Percentiles rank a stretch among this genome's conserved stretches.
phyloP scores from a whole-genome alignment of 2,329 filamentous ascomycete genomes.

The Alternaria infectoria region DNA sequence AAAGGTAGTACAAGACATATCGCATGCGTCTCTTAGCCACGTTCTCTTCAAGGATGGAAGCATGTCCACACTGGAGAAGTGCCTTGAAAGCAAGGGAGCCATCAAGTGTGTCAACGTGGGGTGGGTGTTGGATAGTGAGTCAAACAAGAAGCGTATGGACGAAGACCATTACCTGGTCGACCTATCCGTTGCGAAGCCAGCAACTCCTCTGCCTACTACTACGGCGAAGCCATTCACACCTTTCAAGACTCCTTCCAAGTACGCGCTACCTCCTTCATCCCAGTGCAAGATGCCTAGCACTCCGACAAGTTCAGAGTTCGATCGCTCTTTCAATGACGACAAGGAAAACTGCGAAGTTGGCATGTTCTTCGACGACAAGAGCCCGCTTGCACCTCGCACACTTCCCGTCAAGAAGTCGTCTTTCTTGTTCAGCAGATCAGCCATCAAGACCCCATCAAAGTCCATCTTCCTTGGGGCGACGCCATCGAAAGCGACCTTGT shows the following conservation, averaged over 20 bases:
- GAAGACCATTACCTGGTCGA: slow-evolving; percentile 43
- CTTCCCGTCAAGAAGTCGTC: slow-evolving; percentile 33
- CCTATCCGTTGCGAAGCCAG: slow-evolving; percentile 29
- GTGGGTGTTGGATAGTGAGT: slow-evolving; percentile 75
- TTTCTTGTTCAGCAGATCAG: slow-evolving; percentile 47
- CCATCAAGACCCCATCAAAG: slow-evolving; percentile 61
- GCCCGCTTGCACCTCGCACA: slow-evolving; percentile 48
- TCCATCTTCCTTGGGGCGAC: slow-evolving; percentile 43
- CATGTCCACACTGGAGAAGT: slow-evolving; percentile 80
- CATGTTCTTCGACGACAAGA: slow-evolving; percentile 51
- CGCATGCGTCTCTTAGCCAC: slow-evolving; percentile 81
- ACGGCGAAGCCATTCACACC: slow-evolving; percentile 37
- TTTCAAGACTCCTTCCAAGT: slow-evolving; percentile 39
- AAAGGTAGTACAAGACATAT: slow-evolving; percentile 69
- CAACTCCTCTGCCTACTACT: slow-evolving; percentile 25
- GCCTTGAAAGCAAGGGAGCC: slow-evolving; percentile 72
- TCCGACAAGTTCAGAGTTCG: slow-evolving; percentile 37
- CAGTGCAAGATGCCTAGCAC: slow-evolving; percentile 33
- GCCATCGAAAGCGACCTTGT: slow-evolving; percentile 25
- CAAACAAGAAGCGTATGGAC: slow-evolving; percentile 42
- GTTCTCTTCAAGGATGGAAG: slow-evolving; percentile 90
- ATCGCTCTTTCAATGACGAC: slow-evolving; percentile 35
- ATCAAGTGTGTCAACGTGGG: slow-evolving; percentile 87
- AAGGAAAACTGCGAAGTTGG: slow-evolving; percentile 48
- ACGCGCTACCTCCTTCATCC: slow-evolving; percentile 29